phyloP scores from a whole-genome alignment of 352 stramenopile species.

The Phytophthora foliorum region DNA sequence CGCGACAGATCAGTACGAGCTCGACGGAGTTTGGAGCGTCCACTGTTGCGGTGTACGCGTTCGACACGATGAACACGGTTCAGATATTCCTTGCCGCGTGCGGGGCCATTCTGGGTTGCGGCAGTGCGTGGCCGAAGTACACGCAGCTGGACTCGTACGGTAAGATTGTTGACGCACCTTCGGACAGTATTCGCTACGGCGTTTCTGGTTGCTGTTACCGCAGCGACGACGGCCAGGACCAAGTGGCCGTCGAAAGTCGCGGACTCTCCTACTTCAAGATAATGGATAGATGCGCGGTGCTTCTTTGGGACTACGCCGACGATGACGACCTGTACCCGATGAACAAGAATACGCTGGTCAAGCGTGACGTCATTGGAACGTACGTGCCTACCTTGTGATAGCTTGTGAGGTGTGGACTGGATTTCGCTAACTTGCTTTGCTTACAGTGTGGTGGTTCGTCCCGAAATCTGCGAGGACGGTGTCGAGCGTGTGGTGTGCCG shows the following conservation, averaged over 20 bases:
- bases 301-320: conserved; percentile 46
- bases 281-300: conserved; percentile 32
- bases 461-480: conserved; percentile 47
- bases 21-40: conserved; percentile 45
- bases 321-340: conserved; percentile 44
- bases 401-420: background rate
- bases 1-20: conserved; percentile 31
- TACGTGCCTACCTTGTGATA: conserved; percentile 23
- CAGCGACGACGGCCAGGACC: conserved; percentile 40
- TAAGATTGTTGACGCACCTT: conserved; percentile 37
- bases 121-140: conserved; percentile 41
- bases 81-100: conserved; percentile 48
- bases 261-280: conserved; percentile 48
- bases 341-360: conserved; percentile 33
- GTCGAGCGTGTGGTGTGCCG: conserved; percentile 46
- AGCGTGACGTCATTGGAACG: conserved; percentile 49
- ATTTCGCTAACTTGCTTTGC: conserved; percentile 20
- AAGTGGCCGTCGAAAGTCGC: conserved; percentile 38
- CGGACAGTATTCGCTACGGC: conserved; percentile 42
- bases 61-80: conserved; percentile 50
- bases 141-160: conserved; percentile 38
- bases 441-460: conserved; percentile 40
- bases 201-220: conserved; percentile 41
- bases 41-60: conserved; percentile 42
- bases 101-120: conserved; percentile 36